phyloP scores from a whole-genome alignment of 495 filamentous ascomycete genomes.

The Venustampulla echinocandica region DNA sequence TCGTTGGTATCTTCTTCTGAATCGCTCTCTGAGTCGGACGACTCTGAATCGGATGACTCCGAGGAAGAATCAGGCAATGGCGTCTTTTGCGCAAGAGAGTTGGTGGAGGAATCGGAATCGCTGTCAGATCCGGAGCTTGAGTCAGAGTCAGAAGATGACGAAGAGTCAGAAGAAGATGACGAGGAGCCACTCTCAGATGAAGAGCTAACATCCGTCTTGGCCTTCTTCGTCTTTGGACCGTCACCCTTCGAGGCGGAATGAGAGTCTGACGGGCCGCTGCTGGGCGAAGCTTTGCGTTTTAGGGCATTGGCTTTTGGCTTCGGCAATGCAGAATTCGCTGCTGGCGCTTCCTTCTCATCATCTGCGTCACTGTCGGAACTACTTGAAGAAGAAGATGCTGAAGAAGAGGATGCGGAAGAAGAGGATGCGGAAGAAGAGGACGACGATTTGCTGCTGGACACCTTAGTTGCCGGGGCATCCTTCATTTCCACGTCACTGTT shows the following conservation, averaged over 20 bases:
- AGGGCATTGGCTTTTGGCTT: slow-evolving; percentile 33
- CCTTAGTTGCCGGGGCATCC: slow-evolving; percentile 33
- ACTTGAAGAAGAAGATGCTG: slow-evolving; percentile 39
- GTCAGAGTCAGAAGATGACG: slow-evolving; percentile 35
- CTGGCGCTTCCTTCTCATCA: slow-evolving; percentile 42
- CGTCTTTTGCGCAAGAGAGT: slow-evolving; percentile 22
- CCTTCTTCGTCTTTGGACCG: slow-evolving; percentile 30
- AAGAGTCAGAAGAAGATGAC: slow-evolving; percentile 22
- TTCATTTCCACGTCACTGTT: slow-evolving; percentile 52
- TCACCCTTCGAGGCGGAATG: slow-evolving; percentile 29
- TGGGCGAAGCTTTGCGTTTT: slow-evolving; percentile 59
- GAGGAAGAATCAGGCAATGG: slow-evolving; percentile 20
- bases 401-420: slow-evolving; percentile 38
- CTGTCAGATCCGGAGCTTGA: slow-evolving; percentile 39
- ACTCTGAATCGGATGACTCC: slow-evolving; percentile 17
- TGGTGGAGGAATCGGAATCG: slow-evolving; percentile 27
- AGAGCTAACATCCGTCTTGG: slow-evolving; percentile 21
- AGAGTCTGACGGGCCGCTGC: slow-evolving; percentile 29
- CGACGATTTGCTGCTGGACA: slow-evolving; percentile 15
- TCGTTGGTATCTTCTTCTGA: slow-evolving; percentile 21
- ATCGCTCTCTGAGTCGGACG: slow-evolving; percentile 18
- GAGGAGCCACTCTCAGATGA: slow-evolving; percentile 39
- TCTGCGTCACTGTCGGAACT: slow-evolving; percentile 55
- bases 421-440: too few species aligned
- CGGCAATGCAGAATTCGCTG: slow-evolving; percentile 23